Conservation (phyloP, 1,284 basidiomycete species). For the Austroboletus niveus region DNA sequence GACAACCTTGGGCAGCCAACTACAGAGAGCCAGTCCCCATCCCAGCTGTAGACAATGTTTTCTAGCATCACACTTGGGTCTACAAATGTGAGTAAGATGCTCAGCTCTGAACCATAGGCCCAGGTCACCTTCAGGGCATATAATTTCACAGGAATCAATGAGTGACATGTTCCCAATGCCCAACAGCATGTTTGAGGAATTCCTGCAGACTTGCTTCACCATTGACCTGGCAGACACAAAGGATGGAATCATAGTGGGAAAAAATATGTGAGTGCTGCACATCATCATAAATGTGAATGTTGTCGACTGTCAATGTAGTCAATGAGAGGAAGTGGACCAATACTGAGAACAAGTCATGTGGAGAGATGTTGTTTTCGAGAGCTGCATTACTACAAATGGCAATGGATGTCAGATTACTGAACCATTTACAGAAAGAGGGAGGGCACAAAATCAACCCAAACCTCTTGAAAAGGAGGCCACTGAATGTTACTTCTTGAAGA, state of each 20-base stretch:
- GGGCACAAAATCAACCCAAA: background rate
- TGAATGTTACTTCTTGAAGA: slow-evolving; percentile 3
- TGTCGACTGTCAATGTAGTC: slow-evolving; percentile 5
- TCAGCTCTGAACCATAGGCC: background rate
- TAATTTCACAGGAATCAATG: slow-evolving; percentile 4
- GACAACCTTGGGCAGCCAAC: slow-evolving; percentile 7
- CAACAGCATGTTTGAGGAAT: background rate
- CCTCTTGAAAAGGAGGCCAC: slow-evolving; percentile 3
- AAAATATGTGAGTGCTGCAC: background rate
- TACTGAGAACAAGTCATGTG: slow-evolving; percentile 5
- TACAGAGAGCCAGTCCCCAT: slow-evolving; percentile 9
- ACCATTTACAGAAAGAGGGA: slow-evolving; percentile 5
- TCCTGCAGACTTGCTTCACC: no score
- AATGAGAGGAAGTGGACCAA: background rate
- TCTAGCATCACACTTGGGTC: slow-evolving; percentile 1
- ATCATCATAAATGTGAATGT: slow-evolving; percentile 9
- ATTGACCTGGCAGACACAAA: no score
- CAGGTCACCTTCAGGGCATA: background rate
- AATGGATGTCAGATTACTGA: slow-evolving; percentile 8
- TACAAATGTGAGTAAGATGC: slow-evolving; percentile 8
- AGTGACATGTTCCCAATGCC: slow-evolving; percentile 3
- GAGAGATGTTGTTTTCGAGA: background rate
- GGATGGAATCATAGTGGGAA: no score
- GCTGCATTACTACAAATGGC: slow-evolving; percentile 3
- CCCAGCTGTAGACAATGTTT: slow-evolving; percentile 11